phyloP scores from a whole-genome alignment of 345 rosid genomes.

The Acer yangbiense region DNA sequence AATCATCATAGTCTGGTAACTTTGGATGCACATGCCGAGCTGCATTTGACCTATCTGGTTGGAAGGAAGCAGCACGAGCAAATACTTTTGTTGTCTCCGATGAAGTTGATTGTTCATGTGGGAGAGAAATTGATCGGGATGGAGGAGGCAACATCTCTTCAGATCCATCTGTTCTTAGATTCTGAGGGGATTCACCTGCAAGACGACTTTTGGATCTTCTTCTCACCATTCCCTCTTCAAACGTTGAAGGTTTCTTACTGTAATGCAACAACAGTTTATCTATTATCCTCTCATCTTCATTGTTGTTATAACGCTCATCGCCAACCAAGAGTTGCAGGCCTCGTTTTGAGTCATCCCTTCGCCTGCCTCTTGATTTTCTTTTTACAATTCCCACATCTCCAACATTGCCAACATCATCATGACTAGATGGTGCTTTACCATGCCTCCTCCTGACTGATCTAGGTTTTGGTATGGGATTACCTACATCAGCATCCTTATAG shows the following conservation, averaged over 20 bases:
- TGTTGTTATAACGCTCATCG: conserved; percentile 51
- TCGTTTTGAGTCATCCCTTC: conserved; percentile 62
- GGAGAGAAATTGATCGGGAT: conserved; percentile 68
- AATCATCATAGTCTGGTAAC: conserved; percentile 87
- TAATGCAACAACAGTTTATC: conserved; percentile 88
- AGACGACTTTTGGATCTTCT: conserved; percentile 60
- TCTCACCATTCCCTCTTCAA: conserved; percentile 44
- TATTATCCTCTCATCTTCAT: conserved; percentile 80
- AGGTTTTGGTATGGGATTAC: conserved; percentile 48
- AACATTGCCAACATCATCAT: conserved; percentile 32
- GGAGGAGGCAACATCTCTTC: conserved; percentile 45
- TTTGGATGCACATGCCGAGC: conserved; percentile 95
- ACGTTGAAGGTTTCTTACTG: conserved; percentile 71
- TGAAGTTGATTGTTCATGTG: conserved; percentile 52
- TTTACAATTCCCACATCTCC: conserved; percentile 39
- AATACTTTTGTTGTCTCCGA: conserved; percentile 46
- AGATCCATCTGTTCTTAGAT: conserved; percentile 22
- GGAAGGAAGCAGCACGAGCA: conserved; percentile 75
- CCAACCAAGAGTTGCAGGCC: conserved; percentile 69
- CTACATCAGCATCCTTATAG: conserved; percentile 27
- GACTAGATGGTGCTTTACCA: conserved; percentile 39
- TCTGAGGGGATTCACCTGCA: conserved; percentile 32
- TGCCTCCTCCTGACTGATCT: conserved; percentile 66
- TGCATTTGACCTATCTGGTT: conserved; percentile 59
- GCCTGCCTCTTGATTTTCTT: conserved; percentile 59